Evolutionary conservation across 148 eudicot genomes (phyloP).

Genomic region (Spergularia marina): DNA sequence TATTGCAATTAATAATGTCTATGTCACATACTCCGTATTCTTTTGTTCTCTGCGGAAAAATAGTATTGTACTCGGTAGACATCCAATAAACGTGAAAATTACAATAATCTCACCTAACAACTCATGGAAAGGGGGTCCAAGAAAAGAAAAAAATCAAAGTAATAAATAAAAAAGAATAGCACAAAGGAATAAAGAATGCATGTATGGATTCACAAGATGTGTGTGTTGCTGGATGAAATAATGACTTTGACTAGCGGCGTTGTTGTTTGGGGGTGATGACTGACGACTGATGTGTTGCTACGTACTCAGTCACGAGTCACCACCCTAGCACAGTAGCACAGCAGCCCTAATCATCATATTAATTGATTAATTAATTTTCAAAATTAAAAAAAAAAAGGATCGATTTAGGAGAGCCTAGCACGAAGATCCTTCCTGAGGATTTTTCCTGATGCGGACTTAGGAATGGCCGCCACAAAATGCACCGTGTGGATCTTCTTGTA

Average conservation of each 20-base stretch:
- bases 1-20: no score
- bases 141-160: no score
- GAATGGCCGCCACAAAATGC: conserved; percentile 65
- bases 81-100: no score
- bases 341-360: background rate
- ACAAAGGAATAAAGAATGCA: no score
- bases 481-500: conserved; percentile 88
- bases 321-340: background rate
- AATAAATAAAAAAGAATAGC: no score
- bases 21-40: no score
- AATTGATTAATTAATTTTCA: no score
- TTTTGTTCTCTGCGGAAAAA: no score
- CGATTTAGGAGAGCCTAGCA: conserved; percentile 38
- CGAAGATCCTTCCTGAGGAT: conserved; percentile 80
- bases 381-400: background rate
- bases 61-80: no score
- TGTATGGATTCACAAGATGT: conserved; percentile 6
- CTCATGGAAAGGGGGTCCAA: no score
- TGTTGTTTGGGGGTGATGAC: background rate
- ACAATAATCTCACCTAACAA: no score
- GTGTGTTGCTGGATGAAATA: conserved; percentile 3
- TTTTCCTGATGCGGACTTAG: conserved; percentile 84
- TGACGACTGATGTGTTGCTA: background rate
- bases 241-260: no score
- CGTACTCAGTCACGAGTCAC: background rate